Percentiles rank a stretch among this genome's conserved stretches.
Evolutionary conservation across 1,284 basidiomycete species (phyloP).

Genomic region (Malassezia restricta): DNA sequence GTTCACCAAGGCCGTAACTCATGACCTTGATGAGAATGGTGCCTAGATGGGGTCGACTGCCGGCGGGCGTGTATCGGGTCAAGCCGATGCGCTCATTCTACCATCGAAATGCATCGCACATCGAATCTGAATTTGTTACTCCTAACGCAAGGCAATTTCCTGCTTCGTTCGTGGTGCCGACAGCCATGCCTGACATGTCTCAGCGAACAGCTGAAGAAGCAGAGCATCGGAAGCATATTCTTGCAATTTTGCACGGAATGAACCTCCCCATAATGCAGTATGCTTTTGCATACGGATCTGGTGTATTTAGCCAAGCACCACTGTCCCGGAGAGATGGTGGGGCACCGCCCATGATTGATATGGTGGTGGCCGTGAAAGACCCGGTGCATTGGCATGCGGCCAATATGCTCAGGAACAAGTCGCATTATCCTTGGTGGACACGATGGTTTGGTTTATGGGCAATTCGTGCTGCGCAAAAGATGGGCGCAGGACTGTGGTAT

Average conservation of each 20-base stretch:
- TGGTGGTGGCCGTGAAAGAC: conserved; percentile 85
- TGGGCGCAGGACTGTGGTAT: conserved; percentile 76
- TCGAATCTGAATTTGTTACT: no score
- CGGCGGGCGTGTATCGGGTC: no score
- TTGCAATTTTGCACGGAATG: background rate
- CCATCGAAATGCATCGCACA: no score
- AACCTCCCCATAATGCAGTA: conserved; percentile 54
- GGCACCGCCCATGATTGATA: conserved; percentile 64
- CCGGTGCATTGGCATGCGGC: conserved; percentile 83
- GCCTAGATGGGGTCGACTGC: no score
- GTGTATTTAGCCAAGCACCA: conserved; percentile 66
- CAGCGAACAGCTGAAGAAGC: conserved; percentile 1
- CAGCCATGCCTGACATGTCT: conserved; percentile 5
- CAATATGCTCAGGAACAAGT: conserved; percentile 77
- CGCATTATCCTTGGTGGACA: conserved; percentile 77
- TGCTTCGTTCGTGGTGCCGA: conserved; percentile 13
- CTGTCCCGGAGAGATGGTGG: background rate
- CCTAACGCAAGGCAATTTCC: conserved; percentile 1
- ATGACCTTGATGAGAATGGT: no score
- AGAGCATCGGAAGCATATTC: conserved; percentile 3
- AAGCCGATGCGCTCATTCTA: no score
- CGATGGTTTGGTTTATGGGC: conserved; percentile 66
- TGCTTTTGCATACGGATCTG: conserved; percentile 88
- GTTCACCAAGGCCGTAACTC: no score
- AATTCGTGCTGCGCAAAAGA: conserved; percentile 63